These are phyloP conservation scores for Phoma herbarum DNA, from an alignment of 2,329 filamentous ascomycete species.

Conservation along the genomic window DNA sequence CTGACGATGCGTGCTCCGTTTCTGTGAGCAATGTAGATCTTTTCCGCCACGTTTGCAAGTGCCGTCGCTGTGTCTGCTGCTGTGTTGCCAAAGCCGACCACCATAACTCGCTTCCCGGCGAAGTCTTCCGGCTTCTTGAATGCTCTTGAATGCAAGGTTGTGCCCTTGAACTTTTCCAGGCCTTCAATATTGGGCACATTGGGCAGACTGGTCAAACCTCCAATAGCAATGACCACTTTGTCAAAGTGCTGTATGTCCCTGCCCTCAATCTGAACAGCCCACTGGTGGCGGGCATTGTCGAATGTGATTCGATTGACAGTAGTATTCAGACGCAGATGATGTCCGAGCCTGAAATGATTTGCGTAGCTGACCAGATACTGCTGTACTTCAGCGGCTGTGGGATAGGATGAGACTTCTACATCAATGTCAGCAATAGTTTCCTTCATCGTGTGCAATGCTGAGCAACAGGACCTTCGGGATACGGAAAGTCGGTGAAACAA, in stretches of 20 bases:
- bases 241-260: constrained; percentile 25
- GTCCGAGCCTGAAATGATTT: constrained; percentile 29
- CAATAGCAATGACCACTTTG: constrained; percentile 34
- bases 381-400: constrained; percentile 32
- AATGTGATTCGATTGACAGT: constrained; percentile 24
- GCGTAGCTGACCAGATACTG: constrained; percentile 31
- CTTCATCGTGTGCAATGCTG: not conserved
- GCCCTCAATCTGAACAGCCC: constrained; percentile 22
- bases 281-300: constrained; percentile 25
- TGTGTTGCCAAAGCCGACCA: constrained; percentile 39
- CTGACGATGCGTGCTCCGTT: constrained; percentile 33
- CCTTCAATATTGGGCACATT: constrained; percentile 30
- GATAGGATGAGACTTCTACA: constrained; percentile 26
- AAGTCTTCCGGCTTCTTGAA: constrained; percentile 30
- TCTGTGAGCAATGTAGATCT: constrained; percentile 37
- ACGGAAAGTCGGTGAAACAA: constrained; percentile 37
- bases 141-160: constrained; percentile 22
- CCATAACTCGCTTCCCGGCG: constrained; percentile 30
- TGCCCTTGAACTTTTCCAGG: constrained; percentile 29
- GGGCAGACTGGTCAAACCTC: constrained; percentile 28
- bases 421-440: not conserved
- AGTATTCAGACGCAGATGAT: constrained; percentile 25
- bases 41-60: constrained; percentile 29
- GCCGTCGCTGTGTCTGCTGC: constrained; percentile 38
- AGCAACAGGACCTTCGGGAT: constrained; percentile 20